Percentiles rank a stretch among this genome's conserved stretches.
phyloP scores from a whole-genome alignment of 2,329 filamentous ascomycete species.

The Colletotrichum melonis region DNA sequence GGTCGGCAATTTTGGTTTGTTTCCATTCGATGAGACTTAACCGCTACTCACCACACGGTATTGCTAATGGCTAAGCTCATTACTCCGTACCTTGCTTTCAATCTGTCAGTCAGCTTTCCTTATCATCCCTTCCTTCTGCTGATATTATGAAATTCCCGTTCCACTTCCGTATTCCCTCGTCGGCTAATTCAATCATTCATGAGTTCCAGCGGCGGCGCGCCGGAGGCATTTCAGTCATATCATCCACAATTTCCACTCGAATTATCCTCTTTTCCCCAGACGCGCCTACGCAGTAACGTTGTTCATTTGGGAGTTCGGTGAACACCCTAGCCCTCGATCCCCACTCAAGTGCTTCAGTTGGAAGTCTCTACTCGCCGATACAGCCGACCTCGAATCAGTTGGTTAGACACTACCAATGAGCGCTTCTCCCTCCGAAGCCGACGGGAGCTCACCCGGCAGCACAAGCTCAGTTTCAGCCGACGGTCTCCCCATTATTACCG shows the following conservation, averaged over 20 bases:
- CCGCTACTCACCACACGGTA: background rate
- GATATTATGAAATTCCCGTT: background rate
- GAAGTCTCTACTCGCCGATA: background rate
- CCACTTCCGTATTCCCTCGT: background rate
- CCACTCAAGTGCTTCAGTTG: constrained; percentile 5
- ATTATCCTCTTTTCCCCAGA: background rate
- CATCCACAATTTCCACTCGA: background rate
- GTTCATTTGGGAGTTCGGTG: background rate
- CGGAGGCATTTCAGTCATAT: background rate
- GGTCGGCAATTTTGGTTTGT: constrained; percentile 17
- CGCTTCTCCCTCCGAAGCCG: constrained; percentile 8
- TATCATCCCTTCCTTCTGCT: background rate
- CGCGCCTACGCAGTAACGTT: background rate
- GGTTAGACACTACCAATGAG: constrained; percentile 21
- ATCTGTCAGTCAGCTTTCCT: background rate
- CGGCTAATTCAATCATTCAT: background rate
- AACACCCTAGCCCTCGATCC: constrained; percentile 6
- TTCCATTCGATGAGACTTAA: constrained; percentile 6
- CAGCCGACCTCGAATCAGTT: constrained; percentile 10
- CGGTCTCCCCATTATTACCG: background rate
- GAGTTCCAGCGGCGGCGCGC: background rate
- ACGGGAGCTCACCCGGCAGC: constrained; percentile 10
- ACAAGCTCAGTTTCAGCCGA: background rate
- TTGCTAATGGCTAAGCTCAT: background rate
- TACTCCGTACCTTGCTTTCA: background rate